Conservation (phyloP, 2,329 filamentous ascomycete species). For the Pseudovirgaria hyperparasitica region DNA sequence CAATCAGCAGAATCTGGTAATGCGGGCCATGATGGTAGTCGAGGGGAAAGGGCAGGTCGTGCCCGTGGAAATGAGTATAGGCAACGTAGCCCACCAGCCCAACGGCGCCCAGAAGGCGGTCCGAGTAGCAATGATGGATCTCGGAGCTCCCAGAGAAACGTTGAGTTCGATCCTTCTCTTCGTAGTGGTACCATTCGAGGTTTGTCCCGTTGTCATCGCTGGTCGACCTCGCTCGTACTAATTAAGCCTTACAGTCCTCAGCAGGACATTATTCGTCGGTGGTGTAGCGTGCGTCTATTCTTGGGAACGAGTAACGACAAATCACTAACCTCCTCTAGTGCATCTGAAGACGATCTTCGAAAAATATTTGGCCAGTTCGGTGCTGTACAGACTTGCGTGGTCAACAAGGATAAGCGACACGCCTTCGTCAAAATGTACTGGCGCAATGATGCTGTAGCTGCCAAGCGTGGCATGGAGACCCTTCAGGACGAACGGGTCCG, state of each 20-base stretch:
- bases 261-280: constrained; percentile 90
- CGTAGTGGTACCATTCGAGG: constrained; percentile 68
- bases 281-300: constrained; percentile 66
- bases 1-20: constrained; percentile 40
- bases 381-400: constrained; percentile 90
- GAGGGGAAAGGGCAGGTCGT: constrained; percentile 35
- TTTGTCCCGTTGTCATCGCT: constrained; percentile 16
- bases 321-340: constrained; percentile 20
- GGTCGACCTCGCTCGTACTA: neutral
- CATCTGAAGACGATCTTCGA: constrained; percentile 68
- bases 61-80: constrained; percentile 51
- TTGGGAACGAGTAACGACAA: constrained; percentile 3
- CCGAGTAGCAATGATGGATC: constrained; percentile 29
- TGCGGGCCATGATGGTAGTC: constrained; percentile 43
- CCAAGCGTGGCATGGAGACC: constrained; percentile 80
- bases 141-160: constrained; percentile 41
- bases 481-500: constrained; percentile 51
- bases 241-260: constrained; percentile 48
- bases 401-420: constrained; percentile 95
- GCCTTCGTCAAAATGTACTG: constrained; percentile 98
- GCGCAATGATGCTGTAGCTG: constrained; percentile 68
- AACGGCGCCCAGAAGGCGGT: constrained; percentile 47
- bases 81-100: constrained; percentile 69
- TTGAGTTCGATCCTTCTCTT: constrained; percentile 66
- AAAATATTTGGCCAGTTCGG: constrained; percentile 71